Evolutionary conservation across 2,329 filamentous ascomycete genomes (phyloP).

Genomic region (Sporothrix humicola): DNA sequence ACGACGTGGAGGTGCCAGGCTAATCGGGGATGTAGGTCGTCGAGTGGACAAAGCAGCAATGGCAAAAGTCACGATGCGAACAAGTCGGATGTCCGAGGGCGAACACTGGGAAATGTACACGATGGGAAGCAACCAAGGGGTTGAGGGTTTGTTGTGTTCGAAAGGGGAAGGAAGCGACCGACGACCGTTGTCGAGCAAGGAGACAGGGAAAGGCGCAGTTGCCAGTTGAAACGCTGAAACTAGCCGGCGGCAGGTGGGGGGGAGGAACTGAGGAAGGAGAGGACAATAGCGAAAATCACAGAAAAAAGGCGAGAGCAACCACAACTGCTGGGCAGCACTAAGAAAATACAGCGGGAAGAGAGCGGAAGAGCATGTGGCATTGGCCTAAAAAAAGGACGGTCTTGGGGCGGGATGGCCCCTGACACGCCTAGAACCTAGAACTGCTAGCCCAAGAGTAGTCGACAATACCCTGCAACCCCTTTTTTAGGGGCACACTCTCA

Average conservation of each 20-base stretch:
- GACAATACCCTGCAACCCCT: conserved; percentile 24
- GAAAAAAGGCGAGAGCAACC: not conserved
- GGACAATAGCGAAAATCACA: not conserved
- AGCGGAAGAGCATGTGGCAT: not conserved
- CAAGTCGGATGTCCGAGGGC: not conserved
- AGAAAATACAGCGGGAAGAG: not conserved
- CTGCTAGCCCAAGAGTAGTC: conserved; percentile 6
- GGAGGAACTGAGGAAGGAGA: not conserved
- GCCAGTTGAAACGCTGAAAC: conserved; percentile 24
- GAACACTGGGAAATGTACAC: not conserved
- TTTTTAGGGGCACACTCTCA: not conserved
- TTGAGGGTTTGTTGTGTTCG: conserved; percentile 13
- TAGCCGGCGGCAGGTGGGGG: not conserved
- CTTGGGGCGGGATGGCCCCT: conserved; percentile 9
- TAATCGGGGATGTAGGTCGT: not conserved
- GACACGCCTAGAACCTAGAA: conserved; percentile 11
- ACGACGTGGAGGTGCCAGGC: not conserved
- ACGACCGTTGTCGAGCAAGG: not conserved
- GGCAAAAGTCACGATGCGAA: not conserved
- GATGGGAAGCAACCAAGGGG: conserved; percentile 2
- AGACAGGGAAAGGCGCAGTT: conserved; percentile 19
- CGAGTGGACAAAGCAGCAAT: not conserved
- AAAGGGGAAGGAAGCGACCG: conserved; percentile 22
- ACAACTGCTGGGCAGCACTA: not conserved
- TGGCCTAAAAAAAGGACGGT: not conserved